phyloP scores from a whole-genome alignment of 257 asterid species.

The Coffea eugenioides region DNA sequence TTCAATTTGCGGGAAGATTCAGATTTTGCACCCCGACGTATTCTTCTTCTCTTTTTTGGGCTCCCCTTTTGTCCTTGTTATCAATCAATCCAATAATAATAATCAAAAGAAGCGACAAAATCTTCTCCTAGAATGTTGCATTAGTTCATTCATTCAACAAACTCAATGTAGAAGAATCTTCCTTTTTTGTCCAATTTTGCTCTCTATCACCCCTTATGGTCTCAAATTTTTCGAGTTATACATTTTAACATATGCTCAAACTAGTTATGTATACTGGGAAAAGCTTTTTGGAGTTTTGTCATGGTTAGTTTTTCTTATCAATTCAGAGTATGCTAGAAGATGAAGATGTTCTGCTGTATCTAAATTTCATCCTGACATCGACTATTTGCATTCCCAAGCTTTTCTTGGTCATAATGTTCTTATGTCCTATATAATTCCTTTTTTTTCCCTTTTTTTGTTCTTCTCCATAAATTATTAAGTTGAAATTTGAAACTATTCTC shows the following conservation, averaged over 20 bases:
- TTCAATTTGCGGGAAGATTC: constrained; percentile 1
- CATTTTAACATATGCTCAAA: background rate
- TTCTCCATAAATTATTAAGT: background rate
- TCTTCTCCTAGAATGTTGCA: background rate
- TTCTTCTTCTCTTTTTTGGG: background rate
- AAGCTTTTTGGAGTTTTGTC: background rate
- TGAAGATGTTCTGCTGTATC: background rate
- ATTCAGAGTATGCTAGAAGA: background rate
- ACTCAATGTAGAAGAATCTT: constrained; percentile 4
- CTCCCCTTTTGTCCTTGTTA: background rate
- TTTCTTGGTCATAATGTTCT: constrained; percentile 11
- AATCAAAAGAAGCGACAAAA: background rate
- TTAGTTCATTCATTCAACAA: constrained; percentile 7
- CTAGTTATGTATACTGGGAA: background rate
- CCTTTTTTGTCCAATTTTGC: background rate
- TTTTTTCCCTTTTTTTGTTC: background rate
- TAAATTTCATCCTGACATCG: background rate
- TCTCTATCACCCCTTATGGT: background rate
- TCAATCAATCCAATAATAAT: background rate
- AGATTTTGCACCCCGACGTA: constrained; percentile 6
- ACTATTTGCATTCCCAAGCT: constrained; percentile 25
- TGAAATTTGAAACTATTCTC: background rate
- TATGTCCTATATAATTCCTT: constrained; percentile 11
- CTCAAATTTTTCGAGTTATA: background rate
- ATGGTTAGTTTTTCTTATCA: background rate